A percentile compares a stretch with the other conserved stretches of the same genome.
Evolutionary conservation across 2,329 filamentous ascomycete genomes (phyloP).

Genomic region (Lachnellula subtilissima): DNA sequence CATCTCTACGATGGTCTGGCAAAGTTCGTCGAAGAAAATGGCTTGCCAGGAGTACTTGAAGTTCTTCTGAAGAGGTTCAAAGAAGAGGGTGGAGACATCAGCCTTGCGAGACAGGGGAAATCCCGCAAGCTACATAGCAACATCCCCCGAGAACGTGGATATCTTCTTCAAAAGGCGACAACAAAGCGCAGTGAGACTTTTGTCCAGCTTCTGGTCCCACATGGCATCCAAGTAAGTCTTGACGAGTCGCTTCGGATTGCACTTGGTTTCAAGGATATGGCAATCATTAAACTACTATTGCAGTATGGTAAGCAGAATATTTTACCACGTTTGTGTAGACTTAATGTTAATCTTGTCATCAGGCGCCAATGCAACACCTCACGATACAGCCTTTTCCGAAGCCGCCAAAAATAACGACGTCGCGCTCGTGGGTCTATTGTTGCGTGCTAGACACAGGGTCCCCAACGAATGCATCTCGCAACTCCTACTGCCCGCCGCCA

Average conservation of each 20-base stretch:
- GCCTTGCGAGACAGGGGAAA: constrained; percentile 12
- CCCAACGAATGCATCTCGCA: constrained; percentile 8
- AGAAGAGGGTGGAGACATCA: constrained; percentile 12
- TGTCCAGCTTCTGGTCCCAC: constrained; percentile 13
- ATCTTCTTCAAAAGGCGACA: constrained; percentile 10
- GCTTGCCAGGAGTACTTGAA: constrained; percentile 11
- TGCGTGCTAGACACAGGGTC: constrained; percentile 12
- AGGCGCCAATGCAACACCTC: constrained; percentile 11
- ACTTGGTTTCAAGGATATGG: constrained; percentile 6
- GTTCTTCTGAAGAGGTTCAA: constrained; percentile 10
- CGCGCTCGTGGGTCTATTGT: constrained; percentile 6
- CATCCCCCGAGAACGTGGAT: constrained; percentile 6
- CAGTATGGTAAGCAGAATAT: constrained; percentile 11
- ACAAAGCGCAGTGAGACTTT: constrained; percentile 3
- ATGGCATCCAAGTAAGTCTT: constrained; percentile 12
- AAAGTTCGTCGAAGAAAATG: constrained; percentile 10
- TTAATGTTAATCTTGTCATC: background rate
- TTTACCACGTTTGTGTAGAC: background rate
- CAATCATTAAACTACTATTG: constrained; percentile 8
- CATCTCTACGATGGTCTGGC: constrained; percentile 13
- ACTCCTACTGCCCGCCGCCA: constrained; percentile 9
- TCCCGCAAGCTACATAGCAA: constrained; percentile 10
- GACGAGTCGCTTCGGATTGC: constrained; percentile 14
- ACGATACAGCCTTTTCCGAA: constrained; percentile 3
- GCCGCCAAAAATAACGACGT: constrained; percentile 9